Evolutionary conservation across 73 alveolate genomes (phyloP), one percentile per base, ranked within the genome.

Genomic region (Uronychia binucleata): DNA sequence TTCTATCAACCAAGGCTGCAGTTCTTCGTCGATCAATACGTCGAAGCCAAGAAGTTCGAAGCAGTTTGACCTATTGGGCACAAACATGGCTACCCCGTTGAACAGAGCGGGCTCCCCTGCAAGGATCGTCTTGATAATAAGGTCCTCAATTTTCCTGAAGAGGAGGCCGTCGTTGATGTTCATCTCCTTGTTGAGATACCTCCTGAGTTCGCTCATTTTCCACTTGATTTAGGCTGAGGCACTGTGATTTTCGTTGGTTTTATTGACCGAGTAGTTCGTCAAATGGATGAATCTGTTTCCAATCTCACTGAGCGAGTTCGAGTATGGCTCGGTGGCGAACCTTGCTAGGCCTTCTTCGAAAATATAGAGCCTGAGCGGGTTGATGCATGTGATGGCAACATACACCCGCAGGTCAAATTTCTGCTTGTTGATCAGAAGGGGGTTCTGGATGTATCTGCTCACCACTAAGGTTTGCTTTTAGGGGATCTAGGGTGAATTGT

Each of bases 41-140:
- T 95, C 98, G 46, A 91, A 95, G 1, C 98, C 98, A 74, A 93
- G 89, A 28, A 94, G 81, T 67, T 94, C 98, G 94, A 96, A 96
- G 76, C 98, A 95, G 87, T 92, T 96, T 74, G 93, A 81, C 79
- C 93, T 83, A 77, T 79, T 31, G 32, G 95, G 95, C 1, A 91
- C 96, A 77, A 77, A 82, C 95, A 86, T 94, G 91, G 95, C 97
- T 59, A 94, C 87, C 0, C 98, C 95, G 59, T 86, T 90, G 58
- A 82, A 81, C 58, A 95, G 84, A 28, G 86, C 88, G 27, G 91
- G 88, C 77, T 92, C 98, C n/a, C 93, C 94, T 19, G 98, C 84
- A 30, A 46, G 19, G 19, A 46, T 46, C 5, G 67, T 46, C 19
- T 46, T 46, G 19, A 46, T 46, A 19, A 46, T 5, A 19, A 46